A percentile compares a stretch with the other conserved stretches of the same genome.
Conservation (phyloP, 805 yeast species). For the Yarrowia sp. region DNA sequence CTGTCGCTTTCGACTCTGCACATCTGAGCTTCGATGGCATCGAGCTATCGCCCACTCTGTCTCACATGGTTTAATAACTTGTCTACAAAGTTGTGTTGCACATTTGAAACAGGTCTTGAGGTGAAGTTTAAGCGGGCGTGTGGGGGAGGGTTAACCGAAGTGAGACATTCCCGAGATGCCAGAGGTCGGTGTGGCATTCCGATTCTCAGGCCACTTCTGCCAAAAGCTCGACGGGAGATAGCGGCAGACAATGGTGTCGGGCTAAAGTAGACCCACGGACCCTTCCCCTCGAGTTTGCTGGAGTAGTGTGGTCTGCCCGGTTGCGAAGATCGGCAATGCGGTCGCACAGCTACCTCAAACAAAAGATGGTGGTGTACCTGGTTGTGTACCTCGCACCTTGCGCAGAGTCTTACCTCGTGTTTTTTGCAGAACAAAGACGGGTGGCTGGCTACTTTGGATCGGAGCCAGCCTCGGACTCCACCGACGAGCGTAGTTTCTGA, state of each 20-base stretch:
- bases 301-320: background rate
- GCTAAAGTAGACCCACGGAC: too few species aligned
- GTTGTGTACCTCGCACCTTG: background rate
- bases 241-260: too few species aligned
- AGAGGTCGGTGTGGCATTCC: too few species aligned
- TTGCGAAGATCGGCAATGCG: background rate
- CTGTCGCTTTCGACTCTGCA: too few species aligned
- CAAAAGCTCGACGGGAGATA: too few species aligned
- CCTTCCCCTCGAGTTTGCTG: too few species aligned
- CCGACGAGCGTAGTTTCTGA: too few species aligned
- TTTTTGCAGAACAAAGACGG: background rate
- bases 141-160: slow-evolving; percentile 18
- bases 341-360: background rate
- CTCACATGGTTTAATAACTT: slow-evolving; percentile 5
- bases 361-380: background rate
- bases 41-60: background rate
- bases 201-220: too few species aligned
- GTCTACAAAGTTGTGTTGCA: too few species aligned
- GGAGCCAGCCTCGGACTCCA: too few species aligned
- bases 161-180: too few species aligned
- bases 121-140: background rate
- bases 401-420: background rate
- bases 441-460: background rate
- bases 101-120: background rate
- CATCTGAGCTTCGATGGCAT: too few species aligned